Evolutionary conservation across 106 monocot species (phyloP).

Genomic region (Vanilla planifolia): DNA sequence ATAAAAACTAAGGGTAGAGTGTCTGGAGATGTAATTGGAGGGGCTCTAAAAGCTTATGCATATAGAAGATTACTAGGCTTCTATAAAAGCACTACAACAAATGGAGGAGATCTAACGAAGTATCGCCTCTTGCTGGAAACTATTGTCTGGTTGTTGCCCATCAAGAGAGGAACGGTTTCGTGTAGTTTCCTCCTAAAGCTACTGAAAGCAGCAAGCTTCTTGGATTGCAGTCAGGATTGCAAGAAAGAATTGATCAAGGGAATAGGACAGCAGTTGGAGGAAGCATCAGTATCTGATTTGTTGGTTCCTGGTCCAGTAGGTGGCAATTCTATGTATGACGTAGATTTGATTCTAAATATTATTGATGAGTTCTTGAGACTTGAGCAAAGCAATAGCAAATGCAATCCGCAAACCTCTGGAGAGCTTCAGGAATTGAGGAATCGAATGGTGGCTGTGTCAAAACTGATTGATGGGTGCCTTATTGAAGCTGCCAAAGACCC

Average conservation of each 20-base stretch:
- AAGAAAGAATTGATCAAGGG: constrained; percentile 37
- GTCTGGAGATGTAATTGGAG: constrained; percentile 38
- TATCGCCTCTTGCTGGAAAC: constrained; percentile 31
- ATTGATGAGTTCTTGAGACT: constrained; percentile 46
- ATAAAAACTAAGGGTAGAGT: constrained; percentile 41
- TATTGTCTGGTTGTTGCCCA: constrained; percentile 44
- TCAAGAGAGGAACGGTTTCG: constrained; percentile 33
- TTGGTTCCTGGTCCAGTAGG: constrained; percentile 25
- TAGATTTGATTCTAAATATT: constrained; percentile 38
- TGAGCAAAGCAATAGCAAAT: constrained; percentile 2
- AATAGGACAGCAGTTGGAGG: constrained; percentile 38
- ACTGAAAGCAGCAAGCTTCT: constrained; percentile 31
- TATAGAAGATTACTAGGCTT: constrained; percentile 37
- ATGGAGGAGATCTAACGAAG: constrained; percentile 27
- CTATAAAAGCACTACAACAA: constrained; percentile 13
- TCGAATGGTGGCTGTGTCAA: constrained; percentile 25
- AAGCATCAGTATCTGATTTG: constrained; percentile 48
- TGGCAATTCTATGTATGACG: constrained; percentile 29
- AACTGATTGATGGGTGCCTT: constrained; percentile 59
- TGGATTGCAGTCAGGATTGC: constrained; percentile 29
- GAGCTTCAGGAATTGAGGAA: constrained; percentile 30
- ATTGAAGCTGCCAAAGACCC: constrained; percentile 50
- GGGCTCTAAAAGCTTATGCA: constrained; percentile 62
- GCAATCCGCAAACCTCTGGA: constrained; percentile 15
- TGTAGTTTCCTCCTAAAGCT: constrained; percentile 58